phyloP scores from a whole-genome alignment of 1,284 basidiomycete species.

The Cutaneotrichosporon sp. region DNA sequence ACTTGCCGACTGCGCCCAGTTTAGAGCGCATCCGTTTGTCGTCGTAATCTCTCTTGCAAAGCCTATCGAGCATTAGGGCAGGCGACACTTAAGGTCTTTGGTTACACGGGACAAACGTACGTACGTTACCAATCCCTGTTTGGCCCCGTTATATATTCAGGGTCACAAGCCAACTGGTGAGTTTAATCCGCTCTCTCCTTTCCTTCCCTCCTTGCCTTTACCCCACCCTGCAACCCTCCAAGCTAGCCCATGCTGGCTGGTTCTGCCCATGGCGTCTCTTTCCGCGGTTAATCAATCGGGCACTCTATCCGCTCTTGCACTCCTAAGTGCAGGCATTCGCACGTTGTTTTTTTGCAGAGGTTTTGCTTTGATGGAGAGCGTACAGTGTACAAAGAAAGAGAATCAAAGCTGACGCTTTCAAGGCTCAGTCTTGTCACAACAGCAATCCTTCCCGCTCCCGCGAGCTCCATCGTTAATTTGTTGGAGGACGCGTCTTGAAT shows the following conservation, averaged over 20 bases:
- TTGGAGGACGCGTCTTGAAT: not conserved
- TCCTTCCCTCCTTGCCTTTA: not conserved
- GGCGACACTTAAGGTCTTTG: not conserved
- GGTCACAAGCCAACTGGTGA: not conserved
- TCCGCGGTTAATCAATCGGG: not conserved
- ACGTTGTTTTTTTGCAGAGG: not conserved
- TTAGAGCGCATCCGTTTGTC: not conserved
- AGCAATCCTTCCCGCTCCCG: too few relatives aligned
- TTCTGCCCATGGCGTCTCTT: not conserved
- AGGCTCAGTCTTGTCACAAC: too few relatives aligned
- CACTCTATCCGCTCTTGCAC: constrained; percentile 1
- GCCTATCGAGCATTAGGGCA: not conserved
- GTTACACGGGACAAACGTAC: not conserved
- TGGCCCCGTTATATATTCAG: not conserved
- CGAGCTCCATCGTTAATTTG: too few relatives aligned
- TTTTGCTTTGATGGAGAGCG: not conserved
- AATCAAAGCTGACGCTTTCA: not conserved
- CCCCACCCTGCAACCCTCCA: too few relatives aligned
- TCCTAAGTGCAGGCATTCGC: not conserved
- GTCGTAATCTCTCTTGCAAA: not conserved
- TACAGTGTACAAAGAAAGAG: not conserved
- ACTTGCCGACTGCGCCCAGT: not conserved
- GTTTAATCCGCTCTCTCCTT: not conserved
- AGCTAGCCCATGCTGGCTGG: too few relatives aligned
- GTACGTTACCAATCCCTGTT: not conserved